Percentiles rank a stretch among this genome's conserved stretches.
phyloP scores from a whole-genome alignment of 2,329 filamentous ascomycete species.

The Paecilomyces sp. region DNA sequence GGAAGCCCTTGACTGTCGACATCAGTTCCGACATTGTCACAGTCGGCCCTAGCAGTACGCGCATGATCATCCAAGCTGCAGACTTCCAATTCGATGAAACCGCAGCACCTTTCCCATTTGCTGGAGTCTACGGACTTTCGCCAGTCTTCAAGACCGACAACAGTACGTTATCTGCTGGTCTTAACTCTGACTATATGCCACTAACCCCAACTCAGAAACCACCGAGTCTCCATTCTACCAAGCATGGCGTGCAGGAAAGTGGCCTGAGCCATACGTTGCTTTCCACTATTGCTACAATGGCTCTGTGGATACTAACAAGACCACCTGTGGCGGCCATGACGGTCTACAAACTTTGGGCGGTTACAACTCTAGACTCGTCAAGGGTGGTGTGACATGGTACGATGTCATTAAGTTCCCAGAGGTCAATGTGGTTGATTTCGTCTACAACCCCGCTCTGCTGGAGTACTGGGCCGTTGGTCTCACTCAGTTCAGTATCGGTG shows the following conservation, averaged over 20 bases:
- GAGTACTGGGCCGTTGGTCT: conserved; percentile 12
- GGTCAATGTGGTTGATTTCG: conserved; percentile 13
- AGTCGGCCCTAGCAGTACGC: conserved; percentile 2
- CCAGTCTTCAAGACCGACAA: conserved; percentile 10
- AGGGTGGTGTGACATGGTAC: conserved; percentile 10
- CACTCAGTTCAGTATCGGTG: conserved; percentile 10
- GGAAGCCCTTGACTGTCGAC: conserved; percentile 7
- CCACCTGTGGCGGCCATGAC: conserved; percentile 8
- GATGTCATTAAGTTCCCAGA: conserved; percentile 9
- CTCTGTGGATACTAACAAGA: conserved; percentile 7
- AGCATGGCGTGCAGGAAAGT: conserved; percentile 5
- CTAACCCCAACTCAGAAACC: neutral
- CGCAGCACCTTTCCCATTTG: conserved; percentile 3
- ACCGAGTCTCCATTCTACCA: conserved; percentile 10
- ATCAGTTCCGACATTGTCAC: conserved; percentile 7
- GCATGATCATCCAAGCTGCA: conserved; percentile 7
- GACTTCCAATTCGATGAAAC: conserved; percentile 5
- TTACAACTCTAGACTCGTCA: conserved; percentile 8
- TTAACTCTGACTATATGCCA: neutral
- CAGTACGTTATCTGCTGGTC: neutral
- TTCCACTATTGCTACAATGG: conserved; percentile 13
- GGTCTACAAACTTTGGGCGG: conserved; percentile 12
- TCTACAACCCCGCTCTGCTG: conserved; percentile 10
- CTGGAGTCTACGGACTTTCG: conserved; percentile 8
- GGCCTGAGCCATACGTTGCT: conserved; percentile 5